Evolutionary conservation across 2,329 filamentous ascomycete species (phyloP).

Genomic region (Pezicula neosporulosa): DNA sequence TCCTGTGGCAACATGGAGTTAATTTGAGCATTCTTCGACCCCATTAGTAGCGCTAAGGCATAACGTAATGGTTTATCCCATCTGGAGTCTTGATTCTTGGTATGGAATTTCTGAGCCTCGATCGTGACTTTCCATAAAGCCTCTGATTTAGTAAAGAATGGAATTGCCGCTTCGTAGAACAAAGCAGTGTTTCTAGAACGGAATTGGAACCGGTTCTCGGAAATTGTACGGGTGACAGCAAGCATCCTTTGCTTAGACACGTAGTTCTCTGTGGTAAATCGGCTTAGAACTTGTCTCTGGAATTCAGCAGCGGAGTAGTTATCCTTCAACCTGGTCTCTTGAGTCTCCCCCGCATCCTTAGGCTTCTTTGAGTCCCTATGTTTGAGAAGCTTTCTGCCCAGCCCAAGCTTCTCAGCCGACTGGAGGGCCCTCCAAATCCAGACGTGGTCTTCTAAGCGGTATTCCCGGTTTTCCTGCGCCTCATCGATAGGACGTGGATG

Average conservation of each 20-base stretch:
- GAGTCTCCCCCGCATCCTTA: too few species aligned
- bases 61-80: background rate
- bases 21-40: background rate
- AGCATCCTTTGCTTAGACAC: background rate
- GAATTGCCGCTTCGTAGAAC: background rate
- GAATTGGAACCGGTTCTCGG: background rate
- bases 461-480: background rate
- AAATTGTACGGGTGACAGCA: background rate
- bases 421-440: background rate
- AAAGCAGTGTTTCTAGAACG: background rate
- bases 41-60: background rate
- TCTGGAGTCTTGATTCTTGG: background rate
- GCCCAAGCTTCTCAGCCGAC: background rate
- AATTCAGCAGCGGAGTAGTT: background rate
- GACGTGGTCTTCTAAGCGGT: background rate
- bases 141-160: background rate
- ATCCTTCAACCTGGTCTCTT: too few species aligned
- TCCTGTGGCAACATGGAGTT: background rate
- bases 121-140: background rate
- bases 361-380: background rate
- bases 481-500: background rate
- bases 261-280: background rate
- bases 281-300: background rate
- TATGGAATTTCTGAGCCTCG: background rate
- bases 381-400: background rate